A percentile compares a stretch with the other conserved stretches of the same genome.
Conservation (phyloP, 1,139 yeast genomes). For the Candida sanyaensis region DNA sequence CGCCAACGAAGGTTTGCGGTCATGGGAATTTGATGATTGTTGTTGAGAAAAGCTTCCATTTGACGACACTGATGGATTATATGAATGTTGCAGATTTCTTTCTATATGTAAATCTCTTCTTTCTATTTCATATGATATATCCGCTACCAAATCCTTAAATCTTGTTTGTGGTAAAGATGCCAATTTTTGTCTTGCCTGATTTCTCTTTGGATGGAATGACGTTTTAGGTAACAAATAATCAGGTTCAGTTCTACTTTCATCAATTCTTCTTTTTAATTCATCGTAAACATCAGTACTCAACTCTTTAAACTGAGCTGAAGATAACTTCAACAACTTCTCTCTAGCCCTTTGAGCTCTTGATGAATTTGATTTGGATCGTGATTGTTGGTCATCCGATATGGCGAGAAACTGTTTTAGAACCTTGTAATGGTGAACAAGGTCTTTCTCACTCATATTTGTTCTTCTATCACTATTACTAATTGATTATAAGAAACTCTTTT, state of each 20-base stretch:
- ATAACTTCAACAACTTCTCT: conserved; percentile 77
- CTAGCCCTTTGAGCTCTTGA: conserved; percentile 76
- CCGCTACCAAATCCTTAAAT: conserved; percentile 88
- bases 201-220: conserved; percentile 89
- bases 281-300: conserved; percentile 92
- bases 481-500: not conserved
- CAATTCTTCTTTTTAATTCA: conserved; percentile 76
- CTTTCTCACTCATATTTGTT: conserved; percentile 33
- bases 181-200: conserved; percentile 92
- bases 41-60: conserved; percentile 3
- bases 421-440: conserved; percentile 47
- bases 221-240: conserved; percentile 68
- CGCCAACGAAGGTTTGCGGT: conserved; percentile 10
- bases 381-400: conserved; percentile 48
- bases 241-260: conserved; percentile 55
- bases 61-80: conserved; percentile 8
- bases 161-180: conserved; percentile 81
- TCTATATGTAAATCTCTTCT: conserved; percentile 60
- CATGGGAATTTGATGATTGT: conserved; percentile 5
- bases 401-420: conserved; percentile 56
- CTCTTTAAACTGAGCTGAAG: conserved; percentile 85
- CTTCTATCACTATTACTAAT: not conserved
- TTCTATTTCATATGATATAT: conserved; percentile 83
- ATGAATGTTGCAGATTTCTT: conserved; percentile 4
- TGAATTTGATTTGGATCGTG: conserved; percentile 47